Evolutionary conservation across 2,329 filamentous ascomycete species (phyloP).

Genomic region (Fragosphaeria purpurea): DNA sequence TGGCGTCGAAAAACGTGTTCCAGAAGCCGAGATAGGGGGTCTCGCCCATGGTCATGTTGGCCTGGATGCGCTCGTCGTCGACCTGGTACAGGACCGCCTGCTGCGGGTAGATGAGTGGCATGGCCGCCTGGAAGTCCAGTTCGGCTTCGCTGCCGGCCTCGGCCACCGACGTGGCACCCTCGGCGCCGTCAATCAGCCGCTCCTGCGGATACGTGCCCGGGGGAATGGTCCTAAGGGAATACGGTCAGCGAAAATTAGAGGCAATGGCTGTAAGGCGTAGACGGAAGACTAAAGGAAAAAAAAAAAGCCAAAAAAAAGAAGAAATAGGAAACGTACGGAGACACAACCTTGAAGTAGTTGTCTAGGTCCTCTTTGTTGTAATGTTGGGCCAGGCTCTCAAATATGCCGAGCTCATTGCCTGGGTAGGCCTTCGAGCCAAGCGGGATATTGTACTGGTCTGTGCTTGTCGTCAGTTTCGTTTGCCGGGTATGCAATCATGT

Average conservation of each 20-base stretch:
- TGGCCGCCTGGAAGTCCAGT: conserved; percentile 38
- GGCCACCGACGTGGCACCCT: conserved; percentile 7
- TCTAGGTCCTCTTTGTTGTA: conserved; percentile 19
- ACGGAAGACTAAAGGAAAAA: no score
- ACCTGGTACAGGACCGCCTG: conserved; percentile 23
- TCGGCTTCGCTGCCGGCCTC: conserved; percentile 25
- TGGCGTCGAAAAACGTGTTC: conserved; percentile 34
- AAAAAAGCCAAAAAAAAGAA: not conserved
- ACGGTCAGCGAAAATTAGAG: not conserved
- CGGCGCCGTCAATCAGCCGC: conserved; percentile 18
- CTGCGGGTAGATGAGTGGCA: conserved; percentile 42
- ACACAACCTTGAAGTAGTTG: conserved; percentile 13
- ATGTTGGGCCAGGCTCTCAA: conserved; percentile 17
- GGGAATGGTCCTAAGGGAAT: conserved; percentile 11
- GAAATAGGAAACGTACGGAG: conserved; percentile 1
- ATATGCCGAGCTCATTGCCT: conserved; percentile 19
- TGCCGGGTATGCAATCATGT: no score
- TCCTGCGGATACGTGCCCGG: conserved; percentile 19
- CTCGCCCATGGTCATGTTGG: conserved; percentile 12
- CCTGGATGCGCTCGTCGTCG: conserved; percentile 21
- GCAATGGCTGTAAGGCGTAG: no score
- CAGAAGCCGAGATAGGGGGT: conserved; percentile 15
- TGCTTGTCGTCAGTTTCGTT: not conserved
- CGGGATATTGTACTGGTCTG: conserved; percentile 17
- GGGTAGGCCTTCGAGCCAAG: conserved; percentile 10